phyloP scores from a whole-genome alignment of 129 eudicot species.

The Artemisia argyi region DNA sequence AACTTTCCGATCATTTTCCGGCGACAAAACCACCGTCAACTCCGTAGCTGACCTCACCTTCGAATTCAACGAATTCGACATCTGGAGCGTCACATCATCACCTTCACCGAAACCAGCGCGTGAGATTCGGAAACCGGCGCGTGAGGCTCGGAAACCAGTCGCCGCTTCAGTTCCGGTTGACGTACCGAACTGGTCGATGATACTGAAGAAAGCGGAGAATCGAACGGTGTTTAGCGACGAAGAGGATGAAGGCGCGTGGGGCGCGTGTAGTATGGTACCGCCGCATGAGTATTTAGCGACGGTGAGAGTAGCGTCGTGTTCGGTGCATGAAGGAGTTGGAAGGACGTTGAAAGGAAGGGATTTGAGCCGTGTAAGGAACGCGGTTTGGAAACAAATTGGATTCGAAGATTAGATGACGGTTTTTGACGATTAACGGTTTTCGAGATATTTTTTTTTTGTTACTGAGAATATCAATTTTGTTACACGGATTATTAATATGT shows the following conservation, averaged over 20 bases:
- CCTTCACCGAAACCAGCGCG: conserved; percentile 38
- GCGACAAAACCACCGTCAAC: conserved; percentile 19
- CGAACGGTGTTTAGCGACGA: conserved; percentile 26
- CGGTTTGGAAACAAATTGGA: conserved; percentile 70
- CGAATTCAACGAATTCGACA: conserved; percentile 68
- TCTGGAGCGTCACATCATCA: conserved; percentile 56
- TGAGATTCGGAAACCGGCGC: conserved; percentile 19
- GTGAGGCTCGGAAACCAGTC: conserved; percentile 20
- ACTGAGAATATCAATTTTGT: no score
- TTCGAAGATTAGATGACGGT: conserved; percentile 47
- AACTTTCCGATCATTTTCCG: conserved; percentile 50
- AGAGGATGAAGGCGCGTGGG: conserved; percentile 37
- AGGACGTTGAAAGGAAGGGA: conserved; percentile 84
- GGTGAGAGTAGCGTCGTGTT: conserved; percentile 59
- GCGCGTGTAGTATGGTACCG: conserved; percentile 48
- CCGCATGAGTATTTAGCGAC: conserved; percentile 82
- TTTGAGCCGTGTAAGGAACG: conserved; percentile 68
- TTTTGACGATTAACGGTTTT: not conserved
- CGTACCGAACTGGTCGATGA: conserved; percentile 72
- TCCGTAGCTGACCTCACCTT: conserved; percentile 29
- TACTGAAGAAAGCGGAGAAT: conserved; percentile 44
- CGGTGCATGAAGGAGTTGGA: conserved; percentile 84
- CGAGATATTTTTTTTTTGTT: no score
- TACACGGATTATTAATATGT: no score
- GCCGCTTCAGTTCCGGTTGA: conserved; percentile 54